Evolutionary conservation across 805 yeast species (phyloP).

Genomic region (Pachysolen tannophilus): DNA sequence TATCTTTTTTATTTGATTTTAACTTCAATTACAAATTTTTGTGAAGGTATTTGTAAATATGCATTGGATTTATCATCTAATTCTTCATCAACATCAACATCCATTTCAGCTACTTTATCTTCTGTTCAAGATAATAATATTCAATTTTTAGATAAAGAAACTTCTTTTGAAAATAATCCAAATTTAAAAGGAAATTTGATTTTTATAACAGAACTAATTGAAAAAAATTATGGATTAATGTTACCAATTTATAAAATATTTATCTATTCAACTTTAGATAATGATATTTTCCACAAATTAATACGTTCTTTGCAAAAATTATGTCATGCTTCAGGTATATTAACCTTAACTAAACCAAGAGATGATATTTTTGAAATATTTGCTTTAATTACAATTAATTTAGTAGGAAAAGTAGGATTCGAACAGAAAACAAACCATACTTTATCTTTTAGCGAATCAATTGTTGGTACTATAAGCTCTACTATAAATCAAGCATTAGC

Average conservation of each 20-base stretch:
- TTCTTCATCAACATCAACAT: no score
- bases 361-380: constrained; percentile 48
- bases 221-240: constrained; percentile 29
- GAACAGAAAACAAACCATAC: constrained; percentile 23
- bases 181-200: constrained; percentile 9
- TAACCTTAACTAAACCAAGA: constrained; percentile 48
- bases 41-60: constrained; percentile 62
- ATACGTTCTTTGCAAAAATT: constrained; percentile 73
- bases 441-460: constrained; percentile 38
- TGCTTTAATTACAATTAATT: constrained; percentile 34
- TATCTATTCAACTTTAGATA: constrained; percentile 60
- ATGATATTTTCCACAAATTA: constrained; percentile 56
- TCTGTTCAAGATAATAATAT: constrained; percentile 6
- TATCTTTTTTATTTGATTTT: constrained; percentile 56
- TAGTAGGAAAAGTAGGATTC: constrained; percentile 23
- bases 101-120: no score
- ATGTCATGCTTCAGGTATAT: constrained; percentile 74
- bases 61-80: constrained; percentile 38
- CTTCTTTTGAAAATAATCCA: constrained; percentile 11
- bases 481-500: constrained; percentile 26
- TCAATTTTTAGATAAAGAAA: constrained; percentile 15
- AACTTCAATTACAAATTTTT: constrained; percentile 40
- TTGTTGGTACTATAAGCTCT: constrained; percentile 43
- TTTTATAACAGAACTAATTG: constrained; percentile 19
- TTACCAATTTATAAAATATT: constrained; percentile 40